Evolutionary conservation across 176 grass and related monocot genomes (phyloP).

Genomic region (maize (Zea mays)): Zm-B73-REFERENCE-NAM-5.0 NC_050098.1:201858001-201858500

Average conservation of each 20-base stretch:
- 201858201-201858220: slow-evolving; percentile 66
- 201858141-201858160: slow-evolving; percentile 80
- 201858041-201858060: slow-evolving; percentile 80
- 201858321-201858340: slow-evolving; percentile 41
- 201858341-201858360: slow-evolving; percentile 35
- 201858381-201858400: slow-evolving; percentile 59
- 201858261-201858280: slow-evolving; percentile 53
- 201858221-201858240: slow-evolving; percentile 40
- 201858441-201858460: slow-evolving; percentile 57
- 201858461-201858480: slow-evolving; percentile 47
- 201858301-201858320: slow-evolving; percentile 37
- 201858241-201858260: slow-evolving; percentile 53
- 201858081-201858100: slow-evolving; percentile 77
- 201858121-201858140: slow-evolving; percentile 81
- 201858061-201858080: slow-evolving; percentile 83
- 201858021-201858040: slow-evolving; percentile 83
- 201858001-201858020: slow-evolving; percentile 82
- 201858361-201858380: slow-evolving; percentile 43
- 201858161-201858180: slow-evolving; percentile 74
- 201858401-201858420: slow-evolving; percentile 48
- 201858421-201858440: slow-evolving; percentile 65
- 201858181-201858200: slow-evolving; percentile 57
- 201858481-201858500: slow-evolving; percentile 60
- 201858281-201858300: slow-evolving; percentile 36
- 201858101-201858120: slow-evolving; percentile 72